Evolutionary conservation across 768 basidiomycete species (phyloP).

Genomic region (Hemileccinum rubropunctum): DNA sequence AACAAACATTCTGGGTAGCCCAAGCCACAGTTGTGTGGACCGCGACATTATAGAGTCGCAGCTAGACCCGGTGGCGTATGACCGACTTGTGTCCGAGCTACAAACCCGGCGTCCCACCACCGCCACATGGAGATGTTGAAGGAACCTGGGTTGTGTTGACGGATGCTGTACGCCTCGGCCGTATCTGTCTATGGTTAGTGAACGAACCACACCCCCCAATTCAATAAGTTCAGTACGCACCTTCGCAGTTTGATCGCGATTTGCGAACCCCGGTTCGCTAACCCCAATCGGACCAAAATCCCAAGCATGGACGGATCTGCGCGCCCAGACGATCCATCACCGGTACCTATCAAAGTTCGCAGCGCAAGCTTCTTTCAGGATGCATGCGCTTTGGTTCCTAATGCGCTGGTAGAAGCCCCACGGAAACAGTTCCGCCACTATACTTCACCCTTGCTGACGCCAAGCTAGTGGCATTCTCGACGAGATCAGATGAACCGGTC

Average conservation of each 20-base stretch:
- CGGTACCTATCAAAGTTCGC: slow-evolving; percentile 3
- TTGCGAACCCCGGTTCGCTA: not conserved
- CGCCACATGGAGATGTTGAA: no score
- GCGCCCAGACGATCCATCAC: slow-evolving; percentile 12
- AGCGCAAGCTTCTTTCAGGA: not conserved
- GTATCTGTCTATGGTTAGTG: not conserved
- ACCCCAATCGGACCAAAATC: not conserved
- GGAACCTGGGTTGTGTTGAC: no score
- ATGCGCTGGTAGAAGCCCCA: not conserved
- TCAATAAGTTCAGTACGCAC: not conserved
- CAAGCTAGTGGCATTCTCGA: not conserved
- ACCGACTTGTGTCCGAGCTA: no score
- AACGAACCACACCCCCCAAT: not conserved
- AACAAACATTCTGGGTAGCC: not conserved
- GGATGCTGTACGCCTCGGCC: no score
- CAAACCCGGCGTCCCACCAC: no score
- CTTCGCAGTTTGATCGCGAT: not conserved
- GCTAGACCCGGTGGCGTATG: no score
- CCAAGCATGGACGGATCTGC: slow-evolving; percentile 4
- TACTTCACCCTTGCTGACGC: no score
- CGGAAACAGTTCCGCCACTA: not conserved
- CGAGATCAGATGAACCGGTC: not conserved
- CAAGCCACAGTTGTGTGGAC: not conserved
- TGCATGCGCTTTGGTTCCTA: not conserved
- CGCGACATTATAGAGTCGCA: no score